Base-by-base conservation (phyloP, 1,284 basidiomycete genomes). In the Lignosus rhinocerotis region DNA sequence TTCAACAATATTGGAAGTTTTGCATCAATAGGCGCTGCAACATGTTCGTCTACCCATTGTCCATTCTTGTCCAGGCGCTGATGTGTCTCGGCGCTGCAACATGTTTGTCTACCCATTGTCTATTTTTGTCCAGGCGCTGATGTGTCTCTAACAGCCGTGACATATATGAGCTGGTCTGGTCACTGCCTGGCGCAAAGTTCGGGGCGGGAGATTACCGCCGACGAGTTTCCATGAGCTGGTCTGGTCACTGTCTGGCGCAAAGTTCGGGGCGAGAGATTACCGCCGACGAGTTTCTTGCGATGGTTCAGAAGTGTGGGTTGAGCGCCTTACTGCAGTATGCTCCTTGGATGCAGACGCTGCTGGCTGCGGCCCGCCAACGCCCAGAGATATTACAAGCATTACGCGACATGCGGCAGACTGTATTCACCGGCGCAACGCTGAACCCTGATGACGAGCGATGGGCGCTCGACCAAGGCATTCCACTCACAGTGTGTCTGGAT, bases 71-170 rank as follows among this genome's bases (percentile, higher is more conserved):
- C 42, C 42, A n/a, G 16, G n/a, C 42, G 6, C 19, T 31, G 6
- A n/a, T n/a, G n/a, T n/a, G n/a, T n/a, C n/a, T 72, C 42, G 73
- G 68, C 3, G 68, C 71, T n/a, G 71, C 70, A 0, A 69, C 70
- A 14, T 63, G 73, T 74, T 43, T 11, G 67, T 58, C 16, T 42
- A 31, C 36, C 9, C 39, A 3, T 25, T 9, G 12, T 43, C n/a
- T n/a, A n/a, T n/a, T n/a, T n/a, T n/a, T n/a, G n/a, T n/a, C 42
- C 42, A 17, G 12, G 16, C 42, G 3, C 19, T 31, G 6, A 12
- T 34, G 34, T n/a, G 45, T 30, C 2, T 17, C 10, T 2, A 14
- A 2, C 55, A 73, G 70, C 66, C 9, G 63, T 72, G 19, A 69
- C 60, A 17, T 68, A 70, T 39, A 51, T 71, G 5, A 58, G 66